Evolutionary conservation across 495 filamentous ascomycete genomes (phyloP).

Genomic region (Xylaria telfairii): DNA sequence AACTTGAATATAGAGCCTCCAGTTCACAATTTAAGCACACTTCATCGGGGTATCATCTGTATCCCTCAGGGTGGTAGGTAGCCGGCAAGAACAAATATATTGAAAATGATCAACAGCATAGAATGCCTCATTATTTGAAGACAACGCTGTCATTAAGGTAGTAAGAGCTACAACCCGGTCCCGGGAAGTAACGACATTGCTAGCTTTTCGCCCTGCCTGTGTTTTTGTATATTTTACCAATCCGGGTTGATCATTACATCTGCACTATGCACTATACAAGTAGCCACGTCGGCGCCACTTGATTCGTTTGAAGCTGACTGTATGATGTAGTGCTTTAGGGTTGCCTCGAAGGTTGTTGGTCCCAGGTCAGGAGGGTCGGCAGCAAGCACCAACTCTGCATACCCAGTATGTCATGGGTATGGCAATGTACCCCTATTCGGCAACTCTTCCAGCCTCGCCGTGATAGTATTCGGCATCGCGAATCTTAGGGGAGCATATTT

Average conservation of each 20-base stretch:
- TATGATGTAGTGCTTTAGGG: neutral
- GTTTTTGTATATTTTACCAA: neutral
- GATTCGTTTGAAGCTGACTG: neutral
- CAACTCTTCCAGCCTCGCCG: neutral
- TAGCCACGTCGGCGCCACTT: neutral
- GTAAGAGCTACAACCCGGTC: neutral
- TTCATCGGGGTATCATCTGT: too few relatives aligned
- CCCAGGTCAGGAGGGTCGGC: neutral
- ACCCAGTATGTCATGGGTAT: neutral
- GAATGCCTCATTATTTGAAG: neutral
- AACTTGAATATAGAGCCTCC: too few relatives aligned
- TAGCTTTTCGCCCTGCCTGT: neutral
- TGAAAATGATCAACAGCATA: neutral
- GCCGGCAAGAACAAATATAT: neutral
- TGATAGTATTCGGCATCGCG: neutral
- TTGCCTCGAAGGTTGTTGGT: neutral
- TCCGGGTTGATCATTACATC: neutral
- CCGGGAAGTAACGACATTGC: neutral
- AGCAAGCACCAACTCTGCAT: neutral
- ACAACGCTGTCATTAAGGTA: neutral
- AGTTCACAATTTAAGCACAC: too few relatives aligned
- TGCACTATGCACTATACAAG: neutral
- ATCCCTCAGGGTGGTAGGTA: too few relatives aligned
- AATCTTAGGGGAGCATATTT: neutral
- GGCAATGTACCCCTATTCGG: neutral